Conservation (phyloP, 352 stramenopile species). For the Pythium dissotocum region DNA sequence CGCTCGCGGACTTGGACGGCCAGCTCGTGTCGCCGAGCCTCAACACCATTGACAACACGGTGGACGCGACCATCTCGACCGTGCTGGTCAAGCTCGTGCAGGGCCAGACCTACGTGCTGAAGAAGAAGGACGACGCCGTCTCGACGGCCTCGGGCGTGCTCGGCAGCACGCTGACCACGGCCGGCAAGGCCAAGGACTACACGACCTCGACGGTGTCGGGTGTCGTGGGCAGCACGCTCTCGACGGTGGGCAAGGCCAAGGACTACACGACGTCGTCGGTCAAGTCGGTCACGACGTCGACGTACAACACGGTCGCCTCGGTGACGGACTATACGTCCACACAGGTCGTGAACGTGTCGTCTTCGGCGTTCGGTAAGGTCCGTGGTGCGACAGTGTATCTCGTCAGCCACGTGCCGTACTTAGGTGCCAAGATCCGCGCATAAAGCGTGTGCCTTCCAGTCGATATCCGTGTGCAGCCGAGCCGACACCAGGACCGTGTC, state of each 20-base stretch:
- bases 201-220: slow-evolving; percentile 40
- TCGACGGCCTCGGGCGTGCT: slow-evolving; percentile 34
- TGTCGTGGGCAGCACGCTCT: slow-evolving; percentile 43
- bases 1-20: slow-evolving; percentile 56
- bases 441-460: slow-evolving; percentile 23
- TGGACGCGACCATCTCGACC: slow-evolving; percentile 56
- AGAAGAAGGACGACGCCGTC: slow-evolving; percentile 69
- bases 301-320: slow-evolving; percentile 21
- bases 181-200: slow-evolving; percentile 38
- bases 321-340: slow-evolving; percentile 44
- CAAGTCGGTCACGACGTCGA: slow-evolving; percentile 27
- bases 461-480: neutral
- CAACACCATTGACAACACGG: slow-evolving; percentile 60
- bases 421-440: slow-evolving; percentile 62
- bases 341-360: slow-evolving; percentile 67
- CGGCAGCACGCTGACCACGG: slow-evolving; percentile 16
- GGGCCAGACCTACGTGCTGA: slow-evolving; percentile 61
- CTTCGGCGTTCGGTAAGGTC: slow-evolving; percentile 59
- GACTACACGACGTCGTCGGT: slow-evolving; percentile 44
- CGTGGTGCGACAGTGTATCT: slow-evolving; percentile 52
- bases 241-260: slow-evolving; percentile 51
- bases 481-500: neutral
- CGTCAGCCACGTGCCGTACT: slow-evolving; percentile 58
- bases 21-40: slow-evolving; percentile 51
- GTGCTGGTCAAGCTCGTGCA: slow-evolving; percentile 55